Conservation (phyloP, 2,329 filamentous ascomycete species). For the Fusarium sp. region DNA sequence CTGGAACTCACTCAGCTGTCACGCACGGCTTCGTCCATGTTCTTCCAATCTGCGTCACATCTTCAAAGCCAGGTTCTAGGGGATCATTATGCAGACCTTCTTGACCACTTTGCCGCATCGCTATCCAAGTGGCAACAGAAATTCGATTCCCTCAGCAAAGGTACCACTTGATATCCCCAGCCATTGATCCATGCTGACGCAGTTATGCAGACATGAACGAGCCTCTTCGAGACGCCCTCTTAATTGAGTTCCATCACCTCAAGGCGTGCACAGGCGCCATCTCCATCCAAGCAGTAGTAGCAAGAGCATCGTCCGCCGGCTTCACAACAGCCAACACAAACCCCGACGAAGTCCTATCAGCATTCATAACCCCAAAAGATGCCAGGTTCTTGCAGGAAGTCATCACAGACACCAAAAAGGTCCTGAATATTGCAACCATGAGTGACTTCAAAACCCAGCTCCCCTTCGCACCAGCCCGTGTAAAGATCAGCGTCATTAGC, state of each 20-base stretch:
- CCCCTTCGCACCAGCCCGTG: constrained; percentile 35
- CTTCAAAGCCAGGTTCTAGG: constrained; percentile 34
- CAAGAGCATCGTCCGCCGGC: constrained; percentile 26
- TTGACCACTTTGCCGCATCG: constrained; percentile 36
- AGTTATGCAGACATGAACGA: constrained; percentile 5
- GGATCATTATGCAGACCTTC: constrained; percentile 36
- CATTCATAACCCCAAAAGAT: constrained; percentile 38
- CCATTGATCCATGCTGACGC: neutral
- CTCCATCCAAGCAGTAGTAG: constrained; percentile 42
- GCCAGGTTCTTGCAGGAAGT: constrained; percentile 40
- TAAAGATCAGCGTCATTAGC: constrained; percentile 40
- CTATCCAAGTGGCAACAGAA: constrained; percentile 35
- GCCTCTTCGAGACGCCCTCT: constrained; percentile 23
- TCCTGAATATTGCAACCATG: constrained; percentile 34
- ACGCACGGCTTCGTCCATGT: constrained; percentile 38
- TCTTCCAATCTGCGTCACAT: constrained; percentile 40
- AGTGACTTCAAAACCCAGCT: constrained; percentile 28
- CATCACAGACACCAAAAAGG: constrained; percentile 34
- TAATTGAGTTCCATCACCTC: constrained; percentile 41
- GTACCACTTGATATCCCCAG: neutral
- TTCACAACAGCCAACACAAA: constrained; percentile 8
- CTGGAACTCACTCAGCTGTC: constrained; percentile 38
- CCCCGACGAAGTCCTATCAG: constrained; percentile 24
- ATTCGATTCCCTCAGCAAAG: constrained; percentile 8
- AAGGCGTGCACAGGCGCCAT: constrained; percentile 41